Evolutionary conservation across 1,139 yeast species (phyloP).

Genomic region (Yamadazyma siamensis): DNA sequence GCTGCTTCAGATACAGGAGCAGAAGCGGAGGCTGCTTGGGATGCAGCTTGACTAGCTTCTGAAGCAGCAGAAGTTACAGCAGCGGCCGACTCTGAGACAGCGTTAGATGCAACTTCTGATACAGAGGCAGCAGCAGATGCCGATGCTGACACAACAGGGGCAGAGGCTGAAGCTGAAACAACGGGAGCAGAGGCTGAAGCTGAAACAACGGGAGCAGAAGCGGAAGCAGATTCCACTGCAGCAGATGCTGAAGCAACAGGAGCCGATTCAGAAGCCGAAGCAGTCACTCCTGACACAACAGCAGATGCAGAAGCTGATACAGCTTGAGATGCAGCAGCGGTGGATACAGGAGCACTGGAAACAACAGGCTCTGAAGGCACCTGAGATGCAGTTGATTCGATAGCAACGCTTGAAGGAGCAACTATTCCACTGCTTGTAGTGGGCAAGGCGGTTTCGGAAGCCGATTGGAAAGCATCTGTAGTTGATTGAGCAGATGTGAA

Average conservation of each 20-base stretch:
- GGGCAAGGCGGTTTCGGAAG: conserved; percentile 3
- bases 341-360: conserved; percentile 1
- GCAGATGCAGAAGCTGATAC: conserved; percentile 3
- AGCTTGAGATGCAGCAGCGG: background rate
- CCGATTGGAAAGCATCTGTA: conserved; percentile 1
- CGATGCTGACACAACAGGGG: conserved; percentile 7
- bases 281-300: conserved; percentile 2
- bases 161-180: conserved; percentile 5
- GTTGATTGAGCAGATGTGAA: conserved; percentile 2
- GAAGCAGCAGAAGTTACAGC: conserved; percentile 3
- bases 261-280: conserved; percentile 5
- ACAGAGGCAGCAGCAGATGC: conserved; percentile 8
- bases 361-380: background rate
- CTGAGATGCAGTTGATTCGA: background rate
- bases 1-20: conserved; percentile 2
- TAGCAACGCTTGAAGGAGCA: conserved; percentile 5
- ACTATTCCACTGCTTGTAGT: conserved; percentile 1
- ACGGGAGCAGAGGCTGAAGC: conserved; percentile 3
- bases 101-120: conserved; percentile 5
- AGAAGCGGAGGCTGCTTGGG: conserved; percentile 2
- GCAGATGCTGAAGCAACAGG: conserved; percentile 4
- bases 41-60: conserved; percentile 2
- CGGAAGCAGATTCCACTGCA: conserved; percentile 1
- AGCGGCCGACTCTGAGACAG: conserved; percentile 2
- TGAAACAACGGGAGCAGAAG: conserved; percentile 4